Conservation (phyloP, 306 rosid genomes). For the Lathyrus aphaca region DNA sequence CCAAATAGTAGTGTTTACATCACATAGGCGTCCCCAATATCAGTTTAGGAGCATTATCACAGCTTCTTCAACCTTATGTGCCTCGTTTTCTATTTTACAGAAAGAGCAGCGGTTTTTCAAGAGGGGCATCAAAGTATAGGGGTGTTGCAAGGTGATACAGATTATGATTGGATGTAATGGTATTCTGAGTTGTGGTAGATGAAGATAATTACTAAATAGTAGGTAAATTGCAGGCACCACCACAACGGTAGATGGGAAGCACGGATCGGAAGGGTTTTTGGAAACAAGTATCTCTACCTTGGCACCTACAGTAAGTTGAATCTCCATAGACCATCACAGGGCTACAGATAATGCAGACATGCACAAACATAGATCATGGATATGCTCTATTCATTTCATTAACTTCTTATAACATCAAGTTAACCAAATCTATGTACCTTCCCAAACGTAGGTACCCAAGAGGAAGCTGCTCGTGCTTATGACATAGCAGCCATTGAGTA, state of each 20-base stretch:
- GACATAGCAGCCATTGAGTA: slow-evolving; percentile 81
- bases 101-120: slow-evolving; percentile 86
- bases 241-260: slow-evolving; percentile 95
- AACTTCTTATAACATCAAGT: slow-evolving; percentile 4
- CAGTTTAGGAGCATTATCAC: slow-evolving; percentile 6
- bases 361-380: not conserved
- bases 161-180: not conserved
- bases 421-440: slow-evolving; percentile 18
- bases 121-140: slow-evolving; percentile 81
- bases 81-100: slow-evolving; percentile 40
- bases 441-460: slow-evolving; percentile 59
- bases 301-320: slow-evolving; percentile 69
- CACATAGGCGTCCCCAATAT: not conserved
- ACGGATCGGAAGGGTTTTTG: slow-evolving; percentile 81
- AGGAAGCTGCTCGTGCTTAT: slow-evolving; percentile 82
- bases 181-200: not conserved
- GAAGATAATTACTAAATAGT: slow-evolving; percentile 8
- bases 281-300: slow-evolving; percentile 87
- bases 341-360: slow-evolving; percentile 17
- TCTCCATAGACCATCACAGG: not conserved
- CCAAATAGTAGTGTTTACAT: not conserved
- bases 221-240: slow-evolving; percentile 60
- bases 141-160: slow-evolving; percentile 77
- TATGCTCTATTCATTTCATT: not conserved
- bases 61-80: not conserved